Evolutionary conservation across 2,329 filamentous ascomycete species (phyloP).

Genomic region (Neophaeococcomyces aloes): DNA sequence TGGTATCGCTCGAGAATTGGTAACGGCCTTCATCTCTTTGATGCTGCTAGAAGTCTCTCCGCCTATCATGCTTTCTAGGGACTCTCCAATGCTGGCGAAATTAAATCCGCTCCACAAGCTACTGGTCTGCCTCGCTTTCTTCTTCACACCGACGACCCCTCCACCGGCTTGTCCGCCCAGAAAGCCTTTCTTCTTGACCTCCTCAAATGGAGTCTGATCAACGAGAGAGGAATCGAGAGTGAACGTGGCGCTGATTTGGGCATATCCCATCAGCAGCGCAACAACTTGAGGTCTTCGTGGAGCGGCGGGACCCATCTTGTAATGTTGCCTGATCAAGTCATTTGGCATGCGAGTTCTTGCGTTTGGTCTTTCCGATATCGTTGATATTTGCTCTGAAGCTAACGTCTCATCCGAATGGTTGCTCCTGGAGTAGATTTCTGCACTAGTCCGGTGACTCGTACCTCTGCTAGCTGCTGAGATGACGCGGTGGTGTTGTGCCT

Average conservation of each 20-base stretch:
- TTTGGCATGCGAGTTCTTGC: conserved; percentile 16
- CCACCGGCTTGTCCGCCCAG: conserved; percentile 72
- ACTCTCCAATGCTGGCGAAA: conserved; percentile 80
- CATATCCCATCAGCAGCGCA: conserved; percentile 94
- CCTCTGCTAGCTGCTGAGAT: conserved; percentile 2
- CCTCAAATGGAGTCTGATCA: conserved; percentile 81
- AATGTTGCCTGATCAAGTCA: conserved; percentile 25
- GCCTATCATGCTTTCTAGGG: conserved; percentile 77
- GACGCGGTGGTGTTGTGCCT: conserved; percentile 2
- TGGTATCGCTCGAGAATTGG: conserved; percentile 76
- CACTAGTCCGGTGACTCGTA: conserved; percentile 79
- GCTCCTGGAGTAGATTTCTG: conserved; percentile 88
- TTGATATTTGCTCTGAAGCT: conserved; percentile 67
- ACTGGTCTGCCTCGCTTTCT: conserved; percentile 59
- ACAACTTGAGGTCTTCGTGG: conserved; percentile 48
- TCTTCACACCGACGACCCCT: conserved; percentile 63
- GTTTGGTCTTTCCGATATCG: conserved; percentile 24
- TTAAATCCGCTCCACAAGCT: conserved; percentile 74
- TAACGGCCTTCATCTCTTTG: conserved; percentile 84
- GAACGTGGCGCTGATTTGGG: conserved; percentile 85
- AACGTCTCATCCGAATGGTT: conserved; percentile 92
- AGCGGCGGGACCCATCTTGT: conserved; percentile 34
- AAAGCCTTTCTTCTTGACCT: conserved; percentile 88
- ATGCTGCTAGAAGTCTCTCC: conserved; percentile 82
- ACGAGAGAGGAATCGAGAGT: conserved; percentile 83